Percentiles rank a stretch among this genome's conserved stretches.
Evolutionary conservation across 2,329 filamentous ascomycete genomes (phyloP).

Genomic region (Pestalotiopsis sp.): DNA sequence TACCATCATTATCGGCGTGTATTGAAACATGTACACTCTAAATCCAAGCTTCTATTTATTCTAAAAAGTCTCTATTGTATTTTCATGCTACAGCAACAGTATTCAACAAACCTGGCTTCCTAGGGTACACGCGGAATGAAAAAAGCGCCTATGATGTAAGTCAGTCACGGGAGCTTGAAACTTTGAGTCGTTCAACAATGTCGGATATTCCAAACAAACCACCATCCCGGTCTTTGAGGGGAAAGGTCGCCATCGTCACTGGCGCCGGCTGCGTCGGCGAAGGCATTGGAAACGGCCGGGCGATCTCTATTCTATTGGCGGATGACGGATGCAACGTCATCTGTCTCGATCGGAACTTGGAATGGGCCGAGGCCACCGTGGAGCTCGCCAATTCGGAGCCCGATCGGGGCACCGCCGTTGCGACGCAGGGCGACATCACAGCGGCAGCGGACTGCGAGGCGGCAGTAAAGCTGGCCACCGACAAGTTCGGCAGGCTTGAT

Average conservation of each 20-base stretch:
- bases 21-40: no score
- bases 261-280: conserved; percentile 57
- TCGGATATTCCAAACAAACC: not conserved
- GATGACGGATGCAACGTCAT: conserved; percentile 58
- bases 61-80: no score
- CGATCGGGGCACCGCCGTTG: conserved; percentile 37
- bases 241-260: conserved; percentile 54
- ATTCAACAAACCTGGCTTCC: not conserved
- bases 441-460: conserved; percentile 48
- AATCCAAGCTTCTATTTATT: no score
- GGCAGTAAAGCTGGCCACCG: conserved; percentile 40
- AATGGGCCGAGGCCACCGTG: conserved; percentile 52
- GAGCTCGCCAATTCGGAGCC: conserved; percentile 46
- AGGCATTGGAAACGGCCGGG: conserved; percentile 62
- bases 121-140: not conserved
- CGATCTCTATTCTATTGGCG: conserved; percentile 58
- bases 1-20: not conserved
- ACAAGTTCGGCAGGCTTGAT: conserved; percentile 56
- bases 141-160: not conserved
- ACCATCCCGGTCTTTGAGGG: conserved; percentile 39
- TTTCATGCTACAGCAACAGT: not conserved
- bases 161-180: not conserved
- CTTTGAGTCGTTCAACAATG: not conserved
- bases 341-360: conserved; percentile 54
- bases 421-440: conserved; percentile 56